phyloP scores from a whole-genome alignment of 768 basidiomycete genomes.

The Leccinum subgranulosum region DNA sequence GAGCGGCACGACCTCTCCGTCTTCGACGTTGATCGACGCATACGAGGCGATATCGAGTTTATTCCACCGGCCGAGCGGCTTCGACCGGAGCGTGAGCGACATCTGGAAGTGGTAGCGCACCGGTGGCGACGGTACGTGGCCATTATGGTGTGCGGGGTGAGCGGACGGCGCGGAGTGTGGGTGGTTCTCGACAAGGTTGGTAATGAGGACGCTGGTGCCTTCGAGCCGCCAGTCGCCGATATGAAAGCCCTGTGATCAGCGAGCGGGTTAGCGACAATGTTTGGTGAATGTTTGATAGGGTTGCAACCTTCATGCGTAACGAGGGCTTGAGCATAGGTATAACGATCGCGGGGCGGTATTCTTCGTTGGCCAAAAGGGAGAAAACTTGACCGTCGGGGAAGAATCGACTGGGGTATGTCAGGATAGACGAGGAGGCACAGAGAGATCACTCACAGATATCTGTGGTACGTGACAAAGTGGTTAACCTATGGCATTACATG shows the following conservation, averaged over 20 bases:
- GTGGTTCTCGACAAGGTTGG: conserved; percentile 56
- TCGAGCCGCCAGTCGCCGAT: conserved; percentile 72
- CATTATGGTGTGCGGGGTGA: conserved; percentile 7
- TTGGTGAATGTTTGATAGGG: neutral
- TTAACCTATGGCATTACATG: conserved; percentile 47
- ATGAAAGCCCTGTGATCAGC: conserved; percentile 56
- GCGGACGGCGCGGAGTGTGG: conserved; percentile 4
- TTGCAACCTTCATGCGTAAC: conserved; percentile 68
- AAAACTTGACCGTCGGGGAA: conserved; percentile 84
- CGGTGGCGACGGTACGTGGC: conserved; percentile 15
- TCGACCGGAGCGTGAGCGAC: conserved; percentile 66
- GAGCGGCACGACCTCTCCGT: conserved; percentile 67
- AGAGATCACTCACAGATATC: conserved; percentile 66
- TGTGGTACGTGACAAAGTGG: conserved; percentile 90
- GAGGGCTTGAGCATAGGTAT: conserved; percentile 75
- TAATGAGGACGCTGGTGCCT: conserved; percentile 57
- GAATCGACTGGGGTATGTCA: conserved; percentile 60
- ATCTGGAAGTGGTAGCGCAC: conserved; percentile 69
- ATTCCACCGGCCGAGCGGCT: conserved; percentile 78
- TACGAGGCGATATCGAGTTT: conserved; percentile 73
- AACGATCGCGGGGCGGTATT: conserved; percentile 61
- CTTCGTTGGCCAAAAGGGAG: conserved; percentile 82
- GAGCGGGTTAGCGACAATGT: conserved; percentile 1
- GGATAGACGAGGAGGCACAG: neutral
- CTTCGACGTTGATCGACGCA: conserved; percentile 71